Base-by-base conservation (phyloP, 805 yeast species). In the Candida parachauliodes region DNA sequence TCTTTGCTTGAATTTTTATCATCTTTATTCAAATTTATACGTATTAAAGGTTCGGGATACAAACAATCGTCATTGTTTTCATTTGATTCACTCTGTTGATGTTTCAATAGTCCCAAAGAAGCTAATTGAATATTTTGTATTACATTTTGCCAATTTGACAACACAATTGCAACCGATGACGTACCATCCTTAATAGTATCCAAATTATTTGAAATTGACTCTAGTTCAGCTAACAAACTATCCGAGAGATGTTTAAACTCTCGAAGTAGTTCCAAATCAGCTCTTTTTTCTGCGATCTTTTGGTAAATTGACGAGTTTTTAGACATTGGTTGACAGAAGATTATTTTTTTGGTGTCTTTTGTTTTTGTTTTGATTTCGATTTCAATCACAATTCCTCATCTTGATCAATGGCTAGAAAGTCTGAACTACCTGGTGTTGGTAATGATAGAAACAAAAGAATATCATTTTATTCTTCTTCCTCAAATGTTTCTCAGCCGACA, bases 71-170 rank as follows among this genome's bases (percentile, higher is more conserved):
- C 34, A 12, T 46, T 42, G 4, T 50, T 49, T 28, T 72, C 71
- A 39, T 67, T n/a, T 9, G 5, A 8, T 5, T 15, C 68, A 15
- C 12, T 12, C 7, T 22, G 26, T 40, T 72, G 78, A 39, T 76
- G 68, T 30, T 65, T 68, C 41, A 68, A 46, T 41, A 76, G 50
- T n/a, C 79, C 70, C 49, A 71, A 49, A 18, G 77, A 66, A 22
- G 88, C 88, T 46, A 83, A 57, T 8, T 82, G 72, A 0, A 81
- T 74, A 2, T 84, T 72, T 41, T 76, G 66, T 14, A 78, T 61
- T 14, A 82, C 79, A 40, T 73, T 76, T 39, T 73, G 71, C 89
- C 89, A 82, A 47, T 79, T 81, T 2, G 76, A 66, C 48, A 83
- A 66, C 1, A 82, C 75, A 4, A 69, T 57, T 2, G 77, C 75